Base-by-base conservation (phyloP, 108 stramenopile genomes). In the Stephanodiscus triporus region DNA sequence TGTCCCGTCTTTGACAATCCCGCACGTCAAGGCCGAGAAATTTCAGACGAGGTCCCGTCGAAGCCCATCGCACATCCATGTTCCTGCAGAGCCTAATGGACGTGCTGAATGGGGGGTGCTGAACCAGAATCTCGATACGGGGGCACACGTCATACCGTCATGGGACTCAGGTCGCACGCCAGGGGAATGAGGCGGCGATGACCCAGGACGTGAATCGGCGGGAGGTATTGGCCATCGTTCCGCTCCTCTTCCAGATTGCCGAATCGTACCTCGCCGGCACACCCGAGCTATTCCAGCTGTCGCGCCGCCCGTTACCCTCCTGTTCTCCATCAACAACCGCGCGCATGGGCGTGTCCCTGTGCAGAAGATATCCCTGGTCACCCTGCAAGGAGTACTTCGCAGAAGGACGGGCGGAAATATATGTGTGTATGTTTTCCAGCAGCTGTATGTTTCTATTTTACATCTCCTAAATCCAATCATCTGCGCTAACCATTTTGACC, bases 1-100 rank as follows among this genome's bases (percentile, higher is more conserved):
- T 93, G 95, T 72, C 91, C 95, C 22, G 54, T 90, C 7, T 95
- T 95, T 68, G 91, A 89, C 37, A 89, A 89, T 48, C n/a, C 89
- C 89, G 5, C 88, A 91, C 48, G 80, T 85, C 55, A 86, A 84
- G 56, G 69, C 87, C 11, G 88, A 90, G 70, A 56, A 70, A 30
- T 81, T 88, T 32, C 67, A 26, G 81, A 89, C 63, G 87, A 91
- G 77, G 78, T 91, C 20, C 49, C 71, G 30, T 76, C 91, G 43
- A 91, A 95, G 70, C 90, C 91, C 1, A 82, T 84, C 0, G 91
- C 54, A 92, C 90, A 62, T 82, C 90, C 37, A 66, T 55, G 20
- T 88, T 93, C 63, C 86, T 91, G 81, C 90, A 95, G 76, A 86
- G 76, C 55, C 70, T 93, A 63, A 63, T 74, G 47, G 84, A 83